These are phyloP conservation scores for Plenodomus tracheiphilus DNA, from an alignment of 2,329 filamentous ascomycete species.

Conservation along the genomic window DNA sequence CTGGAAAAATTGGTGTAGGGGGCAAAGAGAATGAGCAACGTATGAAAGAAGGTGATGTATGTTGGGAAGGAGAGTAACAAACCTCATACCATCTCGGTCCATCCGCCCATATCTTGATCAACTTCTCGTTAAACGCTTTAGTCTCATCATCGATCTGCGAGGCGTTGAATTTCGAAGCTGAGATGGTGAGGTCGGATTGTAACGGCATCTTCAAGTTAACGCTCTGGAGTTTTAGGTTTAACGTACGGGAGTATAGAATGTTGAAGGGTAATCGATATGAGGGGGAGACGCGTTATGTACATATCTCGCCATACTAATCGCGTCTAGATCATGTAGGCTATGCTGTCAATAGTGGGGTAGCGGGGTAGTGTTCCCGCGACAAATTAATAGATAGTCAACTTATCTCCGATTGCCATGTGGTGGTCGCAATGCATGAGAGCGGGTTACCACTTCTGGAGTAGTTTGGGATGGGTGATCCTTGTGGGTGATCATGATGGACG, in stretches of 20 bases:
- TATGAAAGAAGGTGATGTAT: too few relatives aligned
- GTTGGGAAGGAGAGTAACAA: conserved; percentile 2
- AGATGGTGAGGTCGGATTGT: conserved; percentile 47
- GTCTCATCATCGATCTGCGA: conserved; percentile 47
- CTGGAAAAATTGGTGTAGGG: conserved; percentile 30
- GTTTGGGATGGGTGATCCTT: background rate
- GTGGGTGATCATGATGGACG: background rate
- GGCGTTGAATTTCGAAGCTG: conserved; percentile 50
- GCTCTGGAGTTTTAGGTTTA: background rate
- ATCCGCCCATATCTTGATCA: conserved; percentile 48
- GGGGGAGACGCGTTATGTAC: background rate
- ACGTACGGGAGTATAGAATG: background rate
- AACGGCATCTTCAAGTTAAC: conserved; percentile 29
- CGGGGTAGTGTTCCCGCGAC: conserved; percentile 2
- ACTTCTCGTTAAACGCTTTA: conserved; percentile 48
- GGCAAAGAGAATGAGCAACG: too few relatives aligned
- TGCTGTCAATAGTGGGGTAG: conserved; percentile 6
- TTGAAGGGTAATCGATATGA: too few relatives aligned
- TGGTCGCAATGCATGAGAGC: conserved; percentile 1
- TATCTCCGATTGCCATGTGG: conserved; percentile 1
- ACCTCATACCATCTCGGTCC: conserved; percentile 59
- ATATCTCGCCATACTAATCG: background rate
- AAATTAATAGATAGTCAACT: background rate
- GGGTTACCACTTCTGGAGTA: background rate
- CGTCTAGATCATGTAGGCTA: background rate